These are phyloP conservation scores for Entomortierella beljakovae DNA, from an alignment of 192 early-diverging fungal genomes.

Conservation along the genomic window DNA sequence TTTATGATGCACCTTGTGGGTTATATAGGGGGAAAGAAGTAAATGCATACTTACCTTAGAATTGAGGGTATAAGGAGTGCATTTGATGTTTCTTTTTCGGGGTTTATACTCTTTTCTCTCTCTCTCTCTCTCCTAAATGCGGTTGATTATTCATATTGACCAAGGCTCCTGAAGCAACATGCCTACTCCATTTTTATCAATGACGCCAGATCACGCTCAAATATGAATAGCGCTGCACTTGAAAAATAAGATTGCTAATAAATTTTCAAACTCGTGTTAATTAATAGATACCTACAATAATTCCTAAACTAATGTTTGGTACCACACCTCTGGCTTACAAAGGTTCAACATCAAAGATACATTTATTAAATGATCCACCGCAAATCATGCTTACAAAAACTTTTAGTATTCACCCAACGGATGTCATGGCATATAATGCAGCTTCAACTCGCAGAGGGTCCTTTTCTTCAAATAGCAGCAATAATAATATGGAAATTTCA, in stretches of 20 bases:
- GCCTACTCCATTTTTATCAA: background rate
- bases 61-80: background rate
- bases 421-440: slow-evolving; percentile 32
- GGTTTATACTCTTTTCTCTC: too few relatives aligned
- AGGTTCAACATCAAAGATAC: slow-evolving; percentile 62
- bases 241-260: too few relatives aligned
- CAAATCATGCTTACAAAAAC: slow-evolving; percentile 54
- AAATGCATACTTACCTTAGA: background rate
- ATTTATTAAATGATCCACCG: slow-evolving; percentile 41
- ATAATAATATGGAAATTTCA: slow-evolving; percentile 17
- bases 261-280: too few relatives aligned
- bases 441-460: slow-evolving; percentile 42
- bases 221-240: background rate
- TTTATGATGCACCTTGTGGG: too few relatives aligned
- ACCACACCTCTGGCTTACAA: slow-evolving; percentile 64
- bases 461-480: slow-evolving; percentile 44
- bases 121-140: too few relatives aligned
- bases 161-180: background rate
- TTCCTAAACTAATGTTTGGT: slow-evolving; percentile 66
- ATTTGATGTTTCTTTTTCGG: background rate
- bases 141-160: too few relatives aligned
- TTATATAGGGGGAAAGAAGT: too few relatives aligned
- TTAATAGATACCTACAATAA: slow-evolving; percentile 47
- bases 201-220: slow-evolving; percentile 32
- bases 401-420: slow-evolving; percentile 49